phyloP scores from a whole-genome alignment of 345 rosid species.

The Sapria himalayana region DNA sequence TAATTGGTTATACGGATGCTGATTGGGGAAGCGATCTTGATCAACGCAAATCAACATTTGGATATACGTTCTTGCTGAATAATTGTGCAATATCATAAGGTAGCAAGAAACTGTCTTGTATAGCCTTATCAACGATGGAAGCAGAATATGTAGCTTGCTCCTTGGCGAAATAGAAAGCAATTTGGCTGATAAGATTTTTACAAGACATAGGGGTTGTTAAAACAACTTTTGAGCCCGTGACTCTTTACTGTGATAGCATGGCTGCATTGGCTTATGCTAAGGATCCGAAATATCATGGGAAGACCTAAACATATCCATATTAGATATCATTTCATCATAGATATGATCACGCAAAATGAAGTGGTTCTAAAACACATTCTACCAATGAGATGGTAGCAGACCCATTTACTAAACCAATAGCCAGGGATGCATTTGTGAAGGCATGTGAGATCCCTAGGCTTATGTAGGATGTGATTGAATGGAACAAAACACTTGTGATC shows the following conservation, averaged over 20 bases:
- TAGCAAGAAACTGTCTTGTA: constrained; percentile 5
- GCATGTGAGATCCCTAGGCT: constrained; percentile 1
- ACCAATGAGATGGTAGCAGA: neutral
- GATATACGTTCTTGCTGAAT: neutral
- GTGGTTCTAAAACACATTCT: neutral
- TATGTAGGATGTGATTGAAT: neutral
- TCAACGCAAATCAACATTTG: neutral
- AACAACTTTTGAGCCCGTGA: neutral
- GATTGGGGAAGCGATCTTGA: neutral
- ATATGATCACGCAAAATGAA: neutral
- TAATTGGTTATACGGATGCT: too few species aligned
- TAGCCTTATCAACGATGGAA: constrained; percentile 2
- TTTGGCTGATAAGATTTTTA: neutral
- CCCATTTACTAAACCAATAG: constrained; percentile 1
- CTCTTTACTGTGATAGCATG: neutral
- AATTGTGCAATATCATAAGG: neutral
- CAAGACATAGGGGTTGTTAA: neutral
- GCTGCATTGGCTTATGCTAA: neutral
- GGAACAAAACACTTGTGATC: too few species aligned
- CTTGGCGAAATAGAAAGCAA: neutral
- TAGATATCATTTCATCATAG: neutral
- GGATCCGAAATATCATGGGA: constrained; percentile 6
- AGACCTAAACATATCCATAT: constrained; percentile 6
- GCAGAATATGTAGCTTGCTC: neutral
- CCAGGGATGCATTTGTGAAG: neutral